A percentile compares a stretch with the other conserved stretches of the same genome.
phyloP scores from a whole-genome alignment of 352 stramenopile genomes.

The Globisporangium carolinianum region DNA sequence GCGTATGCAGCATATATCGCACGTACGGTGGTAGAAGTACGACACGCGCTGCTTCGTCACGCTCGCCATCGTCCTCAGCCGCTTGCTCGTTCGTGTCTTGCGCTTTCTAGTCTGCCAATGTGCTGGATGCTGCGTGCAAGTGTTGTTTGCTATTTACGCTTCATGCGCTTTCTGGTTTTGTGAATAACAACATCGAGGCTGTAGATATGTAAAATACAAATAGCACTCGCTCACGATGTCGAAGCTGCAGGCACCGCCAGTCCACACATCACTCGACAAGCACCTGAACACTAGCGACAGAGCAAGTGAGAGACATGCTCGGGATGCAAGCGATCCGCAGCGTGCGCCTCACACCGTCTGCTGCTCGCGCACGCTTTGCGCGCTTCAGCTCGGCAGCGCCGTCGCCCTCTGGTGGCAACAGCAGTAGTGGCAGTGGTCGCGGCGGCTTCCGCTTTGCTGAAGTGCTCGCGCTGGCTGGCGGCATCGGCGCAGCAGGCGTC shows the following conservation, averaged over 20 bases:
- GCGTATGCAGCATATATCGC: too few species aligned
- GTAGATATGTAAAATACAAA: neutral
- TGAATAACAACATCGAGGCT: neutral
- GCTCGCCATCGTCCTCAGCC: conserved; percentile 23
- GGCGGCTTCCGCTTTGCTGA: conserved; percentile 12
- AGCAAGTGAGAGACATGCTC: neutral
- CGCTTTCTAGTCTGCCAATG: neutral
- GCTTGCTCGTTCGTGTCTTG: neutral
- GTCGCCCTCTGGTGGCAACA: neutral
- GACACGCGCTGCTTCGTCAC: conserved; percentile 72
- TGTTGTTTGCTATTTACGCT: neutral
- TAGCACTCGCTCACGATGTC: neutral
- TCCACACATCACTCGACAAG: neutral
- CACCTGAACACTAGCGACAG: neutral
- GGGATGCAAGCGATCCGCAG: conserved; percentile 5
- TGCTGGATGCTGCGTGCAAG: neutral
- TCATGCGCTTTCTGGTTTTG: neutral
- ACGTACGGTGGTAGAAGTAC: conserved; percentile 85
- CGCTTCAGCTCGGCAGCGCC: conserved; percentile 3
- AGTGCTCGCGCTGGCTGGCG: conserved; percentile 34
- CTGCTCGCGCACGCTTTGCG: conserved; percentile 1
- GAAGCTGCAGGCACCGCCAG: conserved; percentile 6
- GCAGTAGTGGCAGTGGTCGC: neutral
- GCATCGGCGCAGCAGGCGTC: conserved; percentile 44
- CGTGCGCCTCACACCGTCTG: conserved; percentile 1